Evolutionary conservation across 2,329 filamentous ascomycete species (phyloP), one percentile per base, ranked within the genome.

Genomic region (Neonectria magnoliae): DNA sequence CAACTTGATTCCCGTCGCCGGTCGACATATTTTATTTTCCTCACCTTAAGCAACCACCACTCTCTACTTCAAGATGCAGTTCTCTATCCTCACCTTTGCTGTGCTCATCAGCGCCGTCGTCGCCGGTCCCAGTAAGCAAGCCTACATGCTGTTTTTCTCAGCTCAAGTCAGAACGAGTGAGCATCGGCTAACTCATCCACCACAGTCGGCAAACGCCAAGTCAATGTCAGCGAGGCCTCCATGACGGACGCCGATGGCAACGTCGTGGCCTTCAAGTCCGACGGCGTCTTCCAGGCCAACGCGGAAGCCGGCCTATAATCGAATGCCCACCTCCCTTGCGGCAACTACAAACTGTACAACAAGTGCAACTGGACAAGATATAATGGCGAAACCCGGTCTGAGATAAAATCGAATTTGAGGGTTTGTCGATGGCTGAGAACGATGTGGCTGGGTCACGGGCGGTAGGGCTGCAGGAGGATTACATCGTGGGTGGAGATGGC

Each of bases 51-150:
- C 16, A 14, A 38, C 14, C 29, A 22, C n/a, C 33, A 22, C 47
- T 45, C 41, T 56, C 73, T 41, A 44, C 71, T 75, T 78, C 82
- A 87, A 81, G 64, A 88, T 88, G 85, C 83, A 86, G 81, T 83
- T 83, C 81, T 81, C 82, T 64, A 66, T 82, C 67, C 67, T 83
- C 71, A 78, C 81, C 72, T 62, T 87, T 66, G 76, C 85, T 70
- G 78, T 84, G 66, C 76, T 88, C 66, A 78, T 80, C 76, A 77
- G 82, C 60, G 78, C 81, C 72, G 83, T 80, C 71, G 75, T 83
- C 71, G 85, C 83, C 61, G 78, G 72, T 55, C 52, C 68, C 48
- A 66, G 76, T 78, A 71, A 67, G 76, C 61, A 71, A 67, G 76
- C 61, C 22, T 13, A 44, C 25, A 11, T 14, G 18, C 22, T n/a